Base-by-base conservation (phyloP, 345 rosid genomes). In the Raphanus raphanistrum region DNA sequence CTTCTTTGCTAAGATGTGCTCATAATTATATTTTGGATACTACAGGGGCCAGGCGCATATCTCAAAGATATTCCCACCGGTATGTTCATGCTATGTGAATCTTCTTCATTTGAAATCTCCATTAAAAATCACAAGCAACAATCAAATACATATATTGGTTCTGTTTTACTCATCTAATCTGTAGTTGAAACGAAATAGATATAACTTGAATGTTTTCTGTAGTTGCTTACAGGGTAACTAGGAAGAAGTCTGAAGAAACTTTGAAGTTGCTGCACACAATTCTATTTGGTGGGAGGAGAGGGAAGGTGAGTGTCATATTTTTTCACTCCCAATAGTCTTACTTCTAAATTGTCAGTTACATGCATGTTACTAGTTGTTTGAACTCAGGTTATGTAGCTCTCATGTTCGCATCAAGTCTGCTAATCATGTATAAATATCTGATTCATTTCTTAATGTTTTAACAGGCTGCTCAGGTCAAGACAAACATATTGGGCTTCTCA, bases 61-160 rank as follows among this genome's bases (percentile, higher is more conserved):
- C 86, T 94, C 76, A 94, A 90, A 79, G 98, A 92, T 79, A 94
- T 94, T 76, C 98, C 98, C 57, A 92, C 88, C 71, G 98, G 98
- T 94, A 87, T 78, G 88, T 58, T 72, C 55, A 52, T 59, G 28
- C 25, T 63, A 36, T 54, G 28, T n/a, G 58, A 70, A 26, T 63
- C 2, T 70, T n/a, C 8, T 70, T n/a, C 8, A n/a, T 50, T 50
- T 50, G 8, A 28, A 28, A 28, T 1, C 21, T 21, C 21, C 21
- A 13, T 11, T 45, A 45, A 45, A 45, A 45, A 28, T 57, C 52
- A 29, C 5, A 16, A 31, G 11, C 36, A 59, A 68, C 38, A 45
- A 12, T 35, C 33, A 61, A 12, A 27, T 52, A 12, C 21, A 2
- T 71, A 29, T 28, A 10, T 43, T 58, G 52, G 72, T 58, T 71